Percentiles rank a stretch among this genome's conserved stretches.
phyloP scores from a whole-genome alignment of 768 basidiomycete species.

The Rhodotorula graminis region DNA sequence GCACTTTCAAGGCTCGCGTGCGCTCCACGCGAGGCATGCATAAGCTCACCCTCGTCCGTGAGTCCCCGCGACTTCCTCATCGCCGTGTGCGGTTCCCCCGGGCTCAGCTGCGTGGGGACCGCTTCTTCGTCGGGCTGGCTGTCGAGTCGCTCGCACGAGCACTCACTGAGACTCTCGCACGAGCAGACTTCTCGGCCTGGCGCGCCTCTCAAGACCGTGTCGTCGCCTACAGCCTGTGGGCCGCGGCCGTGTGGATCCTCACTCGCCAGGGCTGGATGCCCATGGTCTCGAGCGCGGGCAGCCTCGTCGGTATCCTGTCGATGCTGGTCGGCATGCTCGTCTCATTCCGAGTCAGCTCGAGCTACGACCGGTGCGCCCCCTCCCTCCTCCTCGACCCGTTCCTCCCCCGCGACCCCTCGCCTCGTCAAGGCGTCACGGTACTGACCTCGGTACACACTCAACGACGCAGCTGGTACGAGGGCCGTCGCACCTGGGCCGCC shows the following conservation, averaged over 20 bases:
- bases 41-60: not conserved
- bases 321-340: slow-evolving; percentile 21
- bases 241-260: not conserved
- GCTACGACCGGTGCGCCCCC: slow-evolving; percentile 29
- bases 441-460: no score
- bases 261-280: not conserved
- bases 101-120: no score
- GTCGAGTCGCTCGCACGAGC: no score
- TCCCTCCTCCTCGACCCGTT: not conserved
- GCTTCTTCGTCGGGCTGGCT: no score
- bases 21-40: slow-evolving; percentile 4
- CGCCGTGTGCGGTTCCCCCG: no score
- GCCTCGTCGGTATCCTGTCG: slow-evolving; percentile 17
- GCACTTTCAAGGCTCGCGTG: not conserved
- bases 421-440: no score
- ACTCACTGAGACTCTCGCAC: not conserved
- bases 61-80: not conserved
- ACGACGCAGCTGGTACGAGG: slow-evolving; percentile 38
- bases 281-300: not conserved
- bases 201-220: not conserved
- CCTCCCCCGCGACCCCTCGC: no score
- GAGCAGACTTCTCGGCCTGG: slow-evolving; percentile 25
- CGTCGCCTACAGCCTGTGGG: slow-evolving; percentile 11
- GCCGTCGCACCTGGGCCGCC: slow-evolving; percentile 27
- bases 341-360: not conserved